Evolutionary conservation across 169 alveolate genomes (phyloP).

Genomic region (Eimeria falciformis): DNA sequence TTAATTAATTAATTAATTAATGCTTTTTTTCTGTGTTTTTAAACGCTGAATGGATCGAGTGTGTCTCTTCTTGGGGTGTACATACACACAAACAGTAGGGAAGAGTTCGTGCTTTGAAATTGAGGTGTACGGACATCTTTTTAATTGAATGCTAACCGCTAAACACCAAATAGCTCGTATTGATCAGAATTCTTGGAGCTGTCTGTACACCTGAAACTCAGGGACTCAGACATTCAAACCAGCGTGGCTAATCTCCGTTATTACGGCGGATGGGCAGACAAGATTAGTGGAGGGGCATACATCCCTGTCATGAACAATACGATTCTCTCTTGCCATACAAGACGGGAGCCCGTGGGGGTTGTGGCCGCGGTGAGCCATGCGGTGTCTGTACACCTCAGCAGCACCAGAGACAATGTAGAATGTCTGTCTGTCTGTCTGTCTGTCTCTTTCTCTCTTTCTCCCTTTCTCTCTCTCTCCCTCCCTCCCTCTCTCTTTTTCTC

Average conservation of each 20-base stretch:
- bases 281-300: conserved; percentile 82
- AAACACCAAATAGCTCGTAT: background rate
- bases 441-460: background rate
- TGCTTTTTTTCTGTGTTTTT: background rate
- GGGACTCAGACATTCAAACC: conserved; percentile 79
- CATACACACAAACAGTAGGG: too few relatives aligned
- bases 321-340: conserved; percentile 81
- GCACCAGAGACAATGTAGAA: background rate
- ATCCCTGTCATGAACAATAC: conserved; percentile 81
- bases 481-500: background rate
- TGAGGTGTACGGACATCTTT: background rate
- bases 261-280: conserved; percentile 89
- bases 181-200: background rate
- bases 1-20: background rate
- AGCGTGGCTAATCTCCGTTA: conserved; percentile 82
- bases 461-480: too few relatives aligned
- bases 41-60: background rate
- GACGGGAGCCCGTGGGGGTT: conserved; percentile 92
- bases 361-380: conserved; percentile 80
- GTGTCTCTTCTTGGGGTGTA: too few relatives aligned
- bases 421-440: background rate
- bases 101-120: background rate
- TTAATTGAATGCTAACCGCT: background rate
- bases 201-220: background rate
- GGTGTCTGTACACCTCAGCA: background rate